Percentiles rank a stretch among this genome's conserved stretches.
These are phyloP conservation scores for Selenicereus undatus DNA, from an alignment of 148 eudicot species.

Conservation along the genomic window DNA sequence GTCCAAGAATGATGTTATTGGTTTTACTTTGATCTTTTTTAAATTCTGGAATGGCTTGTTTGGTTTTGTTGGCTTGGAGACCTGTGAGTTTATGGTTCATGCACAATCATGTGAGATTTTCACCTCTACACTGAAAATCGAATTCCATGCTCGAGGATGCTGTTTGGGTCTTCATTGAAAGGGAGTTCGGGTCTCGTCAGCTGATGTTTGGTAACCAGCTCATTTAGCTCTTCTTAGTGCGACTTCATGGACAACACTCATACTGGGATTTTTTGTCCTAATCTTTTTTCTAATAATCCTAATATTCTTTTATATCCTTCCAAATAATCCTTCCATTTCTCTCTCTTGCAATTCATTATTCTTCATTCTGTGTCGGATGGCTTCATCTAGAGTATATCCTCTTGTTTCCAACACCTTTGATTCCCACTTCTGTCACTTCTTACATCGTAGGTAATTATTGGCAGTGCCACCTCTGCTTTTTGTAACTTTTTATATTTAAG, in stretches of 20 bases:
- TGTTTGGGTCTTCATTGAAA: background rate
- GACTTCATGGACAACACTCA: background rate
- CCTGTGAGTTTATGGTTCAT: background rate
- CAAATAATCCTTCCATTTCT: background rate
- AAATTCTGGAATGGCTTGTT: background rate
- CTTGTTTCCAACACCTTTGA: background rate
- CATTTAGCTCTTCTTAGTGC: background rate
- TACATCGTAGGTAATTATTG: background rate
- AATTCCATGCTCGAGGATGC: background rate
- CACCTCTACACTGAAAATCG: background rate
- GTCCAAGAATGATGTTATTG: background rate
- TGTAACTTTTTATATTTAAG: background rate
- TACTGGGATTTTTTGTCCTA: background rate
- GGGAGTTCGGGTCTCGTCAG: background rate
- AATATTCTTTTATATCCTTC: background rate
- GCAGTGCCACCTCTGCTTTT: background rate
- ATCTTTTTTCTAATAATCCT: background rate
- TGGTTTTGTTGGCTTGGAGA: constrained; percentile 2
- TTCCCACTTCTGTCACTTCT: background rate
- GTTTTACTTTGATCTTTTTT: background rate
- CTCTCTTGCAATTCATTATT: background rate
- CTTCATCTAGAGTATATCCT: background rate
- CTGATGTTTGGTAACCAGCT: background rate
- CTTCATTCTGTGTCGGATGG: background rate
- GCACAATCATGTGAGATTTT: background rate